Percentiles rank a stretch among this genome's conserved stretches.
phyloP scores from a whole-genome alignment of 768 basidiomycete genomes.

The Candolleomyces eurysporus region DNA sequence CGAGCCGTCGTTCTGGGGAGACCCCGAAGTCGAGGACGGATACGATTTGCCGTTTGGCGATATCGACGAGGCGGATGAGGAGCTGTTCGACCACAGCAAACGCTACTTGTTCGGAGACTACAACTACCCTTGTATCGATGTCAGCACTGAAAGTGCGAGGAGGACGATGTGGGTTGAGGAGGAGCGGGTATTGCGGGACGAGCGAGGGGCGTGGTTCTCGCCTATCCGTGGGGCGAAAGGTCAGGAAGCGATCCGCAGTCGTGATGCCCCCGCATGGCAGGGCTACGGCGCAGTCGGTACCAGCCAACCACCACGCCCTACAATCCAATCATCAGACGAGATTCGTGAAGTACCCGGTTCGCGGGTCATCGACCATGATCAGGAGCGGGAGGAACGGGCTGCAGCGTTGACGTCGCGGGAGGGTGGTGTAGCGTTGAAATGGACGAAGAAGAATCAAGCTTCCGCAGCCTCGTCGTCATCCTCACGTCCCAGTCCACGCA shows the following conservation, averaged over 20 bases:
- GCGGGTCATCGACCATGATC: constrained; percentile 49
- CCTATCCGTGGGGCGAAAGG: constrained; percentile 50
- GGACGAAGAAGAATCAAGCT: constrained; percentile 32
- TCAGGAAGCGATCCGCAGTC: constrained; percentile 36
- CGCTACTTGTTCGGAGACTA: constrained; percentile 88
- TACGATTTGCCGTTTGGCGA: constrained; percentile 69
- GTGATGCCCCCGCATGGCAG: constrained; percentile 42
- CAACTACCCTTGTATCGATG: constrained; percentile 86
- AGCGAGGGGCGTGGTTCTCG: constrained; percentile 71
- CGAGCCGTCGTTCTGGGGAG: constrained; percentile 40
- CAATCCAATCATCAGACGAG: not conserved
- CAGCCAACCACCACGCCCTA: constrained; percentile 14
- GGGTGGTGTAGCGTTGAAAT: constrained; percentile 40
- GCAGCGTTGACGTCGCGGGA: constrained; percentile 22
- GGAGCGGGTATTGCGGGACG: constrained; percentile 75
- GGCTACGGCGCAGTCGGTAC: constrained; percentile 58
- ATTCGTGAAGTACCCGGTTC: constrained; percentile 14
- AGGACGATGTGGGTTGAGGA: constrained; percentile 78
- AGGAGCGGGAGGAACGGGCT: constrained; percentile 27
- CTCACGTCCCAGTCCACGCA: constrained; percentile 8
- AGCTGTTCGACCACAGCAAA: constrained; percentile 71
- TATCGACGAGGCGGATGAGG: constrained; percentile 69
- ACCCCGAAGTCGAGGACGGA: constrained; percentile 34
- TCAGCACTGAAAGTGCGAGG: constrained; percentile 73
- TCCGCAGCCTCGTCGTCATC: not conserved